These are phyloP conservation scores for Saksenaea oblongispora DNA, from an alignment of 371 early-diverging fungal genomes.

Conservation along the genomic window DNA sequence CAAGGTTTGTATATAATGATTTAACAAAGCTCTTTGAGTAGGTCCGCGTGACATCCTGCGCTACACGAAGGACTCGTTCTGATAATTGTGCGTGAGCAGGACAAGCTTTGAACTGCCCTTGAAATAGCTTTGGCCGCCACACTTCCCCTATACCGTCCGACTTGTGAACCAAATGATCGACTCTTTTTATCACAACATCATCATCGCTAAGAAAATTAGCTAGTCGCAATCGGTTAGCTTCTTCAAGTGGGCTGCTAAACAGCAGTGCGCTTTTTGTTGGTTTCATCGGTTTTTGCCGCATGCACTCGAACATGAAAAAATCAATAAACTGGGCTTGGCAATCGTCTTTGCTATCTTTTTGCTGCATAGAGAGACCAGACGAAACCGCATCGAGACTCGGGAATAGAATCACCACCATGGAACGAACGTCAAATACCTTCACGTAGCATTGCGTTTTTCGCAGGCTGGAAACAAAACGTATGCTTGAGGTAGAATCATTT, in stretches of 20 bases:
- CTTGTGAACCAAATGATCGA: conserved; percentile 38
- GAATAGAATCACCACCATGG: conserved; percentile 65
- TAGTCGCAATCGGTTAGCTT: neutral
- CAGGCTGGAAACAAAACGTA: conserved; percentile 27
- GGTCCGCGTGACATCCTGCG: conserved; percentile 35
- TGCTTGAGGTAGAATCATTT: conserved; percentile 20
- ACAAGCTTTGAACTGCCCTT: conserved; percentile 31
- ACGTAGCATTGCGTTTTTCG: conserved; percentile 68
- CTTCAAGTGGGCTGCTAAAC: neutral
- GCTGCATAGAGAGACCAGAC: conserved; percentile 22
- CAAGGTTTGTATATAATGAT: conserved; percentile 63
- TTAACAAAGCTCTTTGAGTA: conserved; percentile 65
- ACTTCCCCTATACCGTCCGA: conserved; percentile 41
- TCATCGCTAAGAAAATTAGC: conserved; percentile 11
- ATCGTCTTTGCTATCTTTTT: neutral
- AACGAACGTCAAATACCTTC: conserved; percentile 60
- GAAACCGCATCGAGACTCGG: conserved; percentile 58
- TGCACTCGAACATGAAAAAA: conserved; percentile 62
- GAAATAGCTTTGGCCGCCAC: conserved; percentile 31
- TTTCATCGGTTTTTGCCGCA: conserved; percentile 54
- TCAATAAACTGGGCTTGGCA: conserved; percentile 15
- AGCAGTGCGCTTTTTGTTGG: conserved; percentile 25
- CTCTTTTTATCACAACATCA: conserved; percentile 18
- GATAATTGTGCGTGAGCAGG: conserved; percentile 26
- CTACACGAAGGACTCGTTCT: conserved; percentile 34